These are phyloP conservation scores for Plasmodium chabaudi DNA, from an alignment of 169 alveolate genomes.

Conservation along the genomic window DNA sequence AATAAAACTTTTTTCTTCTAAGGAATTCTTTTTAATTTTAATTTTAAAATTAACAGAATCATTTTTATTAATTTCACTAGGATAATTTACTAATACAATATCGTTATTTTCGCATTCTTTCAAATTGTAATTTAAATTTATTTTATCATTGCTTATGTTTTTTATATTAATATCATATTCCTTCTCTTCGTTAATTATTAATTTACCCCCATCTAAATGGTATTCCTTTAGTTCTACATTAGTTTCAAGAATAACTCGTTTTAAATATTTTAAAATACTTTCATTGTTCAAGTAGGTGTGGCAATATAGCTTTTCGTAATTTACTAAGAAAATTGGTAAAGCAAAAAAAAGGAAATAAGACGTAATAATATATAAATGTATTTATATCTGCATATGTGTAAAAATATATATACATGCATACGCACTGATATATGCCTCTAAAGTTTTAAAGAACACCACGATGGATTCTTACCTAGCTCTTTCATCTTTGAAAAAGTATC, in stretches of 20 bases:
- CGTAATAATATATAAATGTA: not conserved
- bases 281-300: constrained; percentile 31
- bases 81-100: constrained; percentile 10
- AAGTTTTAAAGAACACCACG: not conserved
- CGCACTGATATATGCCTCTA: not conserved
- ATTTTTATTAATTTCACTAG: constrained; percentile 31
- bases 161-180: constrained; percentile 19
- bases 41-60: constrained; percentile 38
- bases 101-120: constrained; percentile 24
- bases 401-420: not conserved
- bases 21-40: constrained; percentile 20
- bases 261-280: constrained; percentile 39
- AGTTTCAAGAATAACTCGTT: constrained; percentile 50
- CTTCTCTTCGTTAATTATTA: constrained; percentile 52
- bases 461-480: constrained; percentile 31
- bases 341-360: not conserved
- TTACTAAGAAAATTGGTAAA: not conserved
- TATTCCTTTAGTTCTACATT: constrained; percentile 22
- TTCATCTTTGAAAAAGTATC: constrained; percentile 26
- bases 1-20: constrained; percentile 27
- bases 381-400: not conserved
- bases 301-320: constrained; percentile 56
- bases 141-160: constrained; percentile 47
- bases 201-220: constrained; percentile 36
- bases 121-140: constrained; percentile 22